Percentiles rank a stretch among this genome's conserved stretches.
These are phyloP conservation scores for Ampelocalamus luodianensis DNA, from an alignment of 176 grass and related monocot genomes.

Conservation along the genomic window DNA sequence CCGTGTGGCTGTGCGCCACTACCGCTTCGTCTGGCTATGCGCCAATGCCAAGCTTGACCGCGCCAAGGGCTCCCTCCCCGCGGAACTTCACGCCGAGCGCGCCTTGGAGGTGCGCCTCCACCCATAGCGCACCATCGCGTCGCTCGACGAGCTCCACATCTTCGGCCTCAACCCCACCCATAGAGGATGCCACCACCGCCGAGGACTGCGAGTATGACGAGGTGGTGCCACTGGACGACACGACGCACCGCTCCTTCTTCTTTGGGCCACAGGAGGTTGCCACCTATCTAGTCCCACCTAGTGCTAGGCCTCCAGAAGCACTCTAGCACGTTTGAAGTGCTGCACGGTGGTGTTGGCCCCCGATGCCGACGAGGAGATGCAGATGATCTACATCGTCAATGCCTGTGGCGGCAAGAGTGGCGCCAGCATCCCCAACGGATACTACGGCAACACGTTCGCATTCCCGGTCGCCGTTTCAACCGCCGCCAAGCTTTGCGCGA, in stretches of 20 bases:
- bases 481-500: constrained; percentile 49
- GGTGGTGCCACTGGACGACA: constrained; percentile 76
- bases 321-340: constrained; percentile 74
- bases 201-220: constrained; percentile 69
- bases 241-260: constrained; percentile 79
- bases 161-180: no score
- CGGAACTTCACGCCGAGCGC: no score
- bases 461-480: constrained; percentile 61
- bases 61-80: no score
- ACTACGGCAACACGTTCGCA: constrained; percentile 67
- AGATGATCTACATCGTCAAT: constrained; percentile 71
- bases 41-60: no score
- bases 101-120: no score
- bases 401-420: constrained; percentile 54
- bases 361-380: constrained; percentile 73
- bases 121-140: no score
- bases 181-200: no score
- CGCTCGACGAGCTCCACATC: no score
- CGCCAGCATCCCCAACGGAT: constrained; percentile 52
- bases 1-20: no score
- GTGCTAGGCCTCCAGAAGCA: constrained; percentile 36
- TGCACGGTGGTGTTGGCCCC: constrained; percentile 69
- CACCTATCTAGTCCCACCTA: constrained; percentile 44
- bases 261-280: constrained; percentile 59
- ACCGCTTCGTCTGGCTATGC: no score